These are phyloP conservation scores for Schrenkiella parvula DNA, from an alignment of 345 rosid genomes.

Conservation along the genomic window DNA sequence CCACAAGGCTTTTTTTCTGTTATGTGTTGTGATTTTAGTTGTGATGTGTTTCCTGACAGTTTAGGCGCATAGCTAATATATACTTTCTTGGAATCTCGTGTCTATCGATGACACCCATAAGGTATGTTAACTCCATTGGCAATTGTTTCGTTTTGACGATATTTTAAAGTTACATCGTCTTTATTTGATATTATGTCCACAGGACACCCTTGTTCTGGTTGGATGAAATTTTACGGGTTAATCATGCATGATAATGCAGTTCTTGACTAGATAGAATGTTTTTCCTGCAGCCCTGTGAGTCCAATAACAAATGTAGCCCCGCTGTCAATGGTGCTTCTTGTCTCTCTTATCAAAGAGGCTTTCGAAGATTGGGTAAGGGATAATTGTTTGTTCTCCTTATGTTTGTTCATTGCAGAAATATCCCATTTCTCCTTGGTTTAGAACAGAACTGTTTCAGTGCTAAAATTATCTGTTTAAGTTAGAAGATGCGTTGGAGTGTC, in stretches of 20 bases:
- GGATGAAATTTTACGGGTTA: background rate
- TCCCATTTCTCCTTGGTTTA: conserved; percentile 6
- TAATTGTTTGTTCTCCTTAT: conserved; percentile 11
- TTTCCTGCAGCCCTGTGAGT: conserved; percentile 84
- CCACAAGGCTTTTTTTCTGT: background rate
- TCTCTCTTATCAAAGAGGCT: conserved; percentile 96
- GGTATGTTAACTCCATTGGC: conserved; percentile 40
- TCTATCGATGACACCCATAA: conserved; percentile 91
- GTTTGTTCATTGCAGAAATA: conserved; percentile 7
- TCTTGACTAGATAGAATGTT: conserved; percentile 13
- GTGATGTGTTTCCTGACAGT: conserved; percentile 62
- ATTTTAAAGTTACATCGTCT: background rate
- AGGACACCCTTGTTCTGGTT: background rate
- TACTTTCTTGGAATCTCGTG: conserved; percentile 95
- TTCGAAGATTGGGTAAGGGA: conserved; percentile 94
- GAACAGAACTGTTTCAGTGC: background rate
- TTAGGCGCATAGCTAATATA: conserved; percentile 97
- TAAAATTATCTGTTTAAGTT: background rate
- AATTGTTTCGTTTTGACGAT: background rate
- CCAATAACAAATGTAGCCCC: conserved; percentile 95
- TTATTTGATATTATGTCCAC: background rate
- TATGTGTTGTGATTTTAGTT: conserved; percentile 17
- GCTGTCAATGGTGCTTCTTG: conserved; percentile 86
- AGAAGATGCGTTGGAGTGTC: background rate
- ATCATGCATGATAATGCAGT: background rate